Conservation (phyloP, 352 stramenopile species). For the Globisporangium paddicum region DNA sequence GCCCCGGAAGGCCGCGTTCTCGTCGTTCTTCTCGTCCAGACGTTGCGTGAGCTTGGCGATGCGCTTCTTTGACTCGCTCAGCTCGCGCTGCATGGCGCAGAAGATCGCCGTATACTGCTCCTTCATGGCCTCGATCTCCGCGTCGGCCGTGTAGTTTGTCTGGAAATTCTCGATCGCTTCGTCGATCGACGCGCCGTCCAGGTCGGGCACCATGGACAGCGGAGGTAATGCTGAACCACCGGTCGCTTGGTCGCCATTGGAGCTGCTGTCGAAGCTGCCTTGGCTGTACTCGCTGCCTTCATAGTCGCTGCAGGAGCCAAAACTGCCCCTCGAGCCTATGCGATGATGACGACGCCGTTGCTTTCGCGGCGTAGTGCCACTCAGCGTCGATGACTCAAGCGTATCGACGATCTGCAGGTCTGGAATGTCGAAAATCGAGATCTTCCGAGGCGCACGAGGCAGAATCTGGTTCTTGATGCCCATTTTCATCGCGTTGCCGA, state of each 20-base stretch:
- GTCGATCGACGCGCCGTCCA: conserved; percentile 28
- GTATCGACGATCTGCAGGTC: conserved; percentile 65
- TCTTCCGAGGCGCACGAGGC: conserved; percentile 40
- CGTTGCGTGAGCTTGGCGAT: conserved; percentile 38
- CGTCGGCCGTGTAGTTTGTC: conserved; percentile 3
- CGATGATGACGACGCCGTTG: background rate
- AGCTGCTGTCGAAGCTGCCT: conserved; percentile 10
- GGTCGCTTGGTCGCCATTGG: background rate
- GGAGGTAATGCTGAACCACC: background rate
- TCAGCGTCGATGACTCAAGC: conserved; percentile 11
- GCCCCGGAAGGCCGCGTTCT: conserved; percentile 50
- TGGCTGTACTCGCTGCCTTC: conserved; percentile 6
- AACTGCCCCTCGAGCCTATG: conserved; percentile 12
- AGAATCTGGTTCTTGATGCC: conserved; percentile 57
- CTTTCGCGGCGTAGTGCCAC: conserved; percentile 13
- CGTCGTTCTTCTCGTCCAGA: conserved; percentile 52
- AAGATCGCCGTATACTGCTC: conserved; percentile 66
- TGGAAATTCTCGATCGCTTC: conserved; percentile 52
- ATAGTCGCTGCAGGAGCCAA: conserved; percentile 15
- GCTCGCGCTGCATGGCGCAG: conserved; percentile 51
- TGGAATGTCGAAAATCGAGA: conserved; percentile 64
- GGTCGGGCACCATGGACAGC: conserved; percentile 12
- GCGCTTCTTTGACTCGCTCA: conserved; percentile 56
- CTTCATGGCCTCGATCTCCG: conserved; percentile 32
- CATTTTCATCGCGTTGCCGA: conserved; percentile 70